Evolutionary conservation across 2,329 filamentous ascomycete genomes (phyloP).

Genomic region (Trichoderma simmonsii): DNA sequence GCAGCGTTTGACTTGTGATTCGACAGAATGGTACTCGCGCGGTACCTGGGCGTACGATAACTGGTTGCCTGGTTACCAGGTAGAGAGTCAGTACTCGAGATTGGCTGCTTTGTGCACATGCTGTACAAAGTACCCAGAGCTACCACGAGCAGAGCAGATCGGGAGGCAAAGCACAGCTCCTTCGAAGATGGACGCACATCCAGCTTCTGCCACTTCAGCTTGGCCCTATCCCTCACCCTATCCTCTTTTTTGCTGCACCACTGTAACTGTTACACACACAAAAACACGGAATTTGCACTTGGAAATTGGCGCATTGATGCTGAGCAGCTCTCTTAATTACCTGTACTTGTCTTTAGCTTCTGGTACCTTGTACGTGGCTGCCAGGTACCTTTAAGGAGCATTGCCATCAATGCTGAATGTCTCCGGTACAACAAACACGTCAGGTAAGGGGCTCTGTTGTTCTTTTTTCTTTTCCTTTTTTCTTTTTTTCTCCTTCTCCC

Average conservation of each 20-base stretch:
- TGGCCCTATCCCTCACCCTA: neutral
- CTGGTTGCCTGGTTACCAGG: neutral
- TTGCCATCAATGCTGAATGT: neutral
- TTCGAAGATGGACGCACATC: neutral
- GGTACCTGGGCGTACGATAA: neutral
- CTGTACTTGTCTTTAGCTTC: neutral
- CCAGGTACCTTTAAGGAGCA: neutral
- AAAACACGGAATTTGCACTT: neutral
- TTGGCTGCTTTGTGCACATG: neutral
- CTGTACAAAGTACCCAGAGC: neutral
- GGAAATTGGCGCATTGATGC: conserved; percentile 1
- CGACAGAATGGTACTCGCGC: neutral
- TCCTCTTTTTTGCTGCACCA: neutral
- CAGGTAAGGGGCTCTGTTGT: neutral
- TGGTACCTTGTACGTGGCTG: neutral
- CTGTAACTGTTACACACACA: neutral
- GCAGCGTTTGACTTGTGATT: neutral
- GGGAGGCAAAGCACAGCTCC: neutral
- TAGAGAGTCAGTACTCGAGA: neutral
- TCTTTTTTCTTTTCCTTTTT: neutral
- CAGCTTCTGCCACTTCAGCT: neutral
- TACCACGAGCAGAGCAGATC: neutral
- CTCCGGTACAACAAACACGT: neutral
- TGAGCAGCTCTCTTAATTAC: neutral
- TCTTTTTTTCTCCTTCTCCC: neutral